phyloP scores from a whole-genome alignment of 1,284 basidiomycete genomes.

The Tilletiopsis washingtonensis region DNA sequence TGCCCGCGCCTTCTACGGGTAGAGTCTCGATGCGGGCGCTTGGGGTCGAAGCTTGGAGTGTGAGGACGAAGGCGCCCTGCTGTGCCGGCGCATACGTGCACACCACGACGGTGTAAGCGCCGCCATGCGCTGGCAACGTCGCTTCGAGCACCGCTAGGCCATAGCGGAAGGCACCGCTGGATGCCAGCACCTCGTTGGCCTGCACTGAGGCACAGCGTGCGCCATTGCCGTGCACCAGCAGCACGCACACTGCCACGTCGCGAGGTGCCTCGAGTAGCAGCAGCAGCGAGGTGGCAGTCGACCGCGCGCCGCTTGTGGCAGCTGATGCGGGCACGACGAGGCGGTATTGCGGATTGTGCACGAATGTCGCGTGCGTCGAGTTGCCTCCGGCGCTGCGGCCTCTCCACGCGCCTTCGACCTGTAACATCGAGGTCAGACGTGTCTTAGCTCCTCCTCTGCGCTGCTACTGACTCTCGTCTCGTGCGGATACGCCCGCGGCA shows the following conservation, averaged over 20 bases:
- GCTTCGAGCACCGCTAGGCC: conserved; percentile 60
- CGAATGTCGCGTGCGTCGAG: conserved; percentile 66
- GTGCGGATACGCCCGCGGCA: conserved; percentile 15
- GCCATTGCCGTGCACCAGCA: conserved; percentile 49
- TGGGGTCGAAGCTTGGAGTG: conserved; percentile 55
- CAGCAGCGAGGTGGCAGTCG: background rate
- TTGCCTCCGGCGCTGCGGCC: conserved; percentile 75
- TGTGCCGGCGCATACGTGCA: conserved; percentile 73
- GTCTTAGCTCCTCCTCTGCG: no score
- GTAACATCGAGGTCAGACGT: no score
- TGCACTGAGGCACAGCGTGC: no score
- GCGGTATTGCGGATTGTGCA: conserved; percentile 81
- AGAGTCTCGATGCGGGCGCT: conserved; percentile 46
- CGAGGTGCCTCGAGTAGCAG: no score
- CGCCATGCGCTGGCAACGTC: conserved; percentile 41
- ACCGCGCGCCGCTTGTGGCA: conserved; percentile 8
- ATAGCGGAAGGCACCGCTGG: conserved; percentile 73
- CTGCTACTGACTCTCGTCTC: conserved; percentile 14
- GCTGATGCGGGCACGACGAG: conserved; percentile 55
- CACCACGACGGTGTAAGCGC: conserved; percentile 70
- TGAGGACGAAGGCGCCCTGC: conserved; percentile 60
- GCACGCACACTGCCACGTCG: no score
- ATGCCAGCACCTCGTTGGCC: conserved; percentile 64
- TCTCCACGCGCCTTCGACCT: conserved; percentile 51
- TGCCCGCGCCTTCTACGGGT: conserved; percentile 75